Evolutionary conservation across 164 flowering plant genomes (phyloP).

Genomic region (Amborella trichopoda): DNA sequence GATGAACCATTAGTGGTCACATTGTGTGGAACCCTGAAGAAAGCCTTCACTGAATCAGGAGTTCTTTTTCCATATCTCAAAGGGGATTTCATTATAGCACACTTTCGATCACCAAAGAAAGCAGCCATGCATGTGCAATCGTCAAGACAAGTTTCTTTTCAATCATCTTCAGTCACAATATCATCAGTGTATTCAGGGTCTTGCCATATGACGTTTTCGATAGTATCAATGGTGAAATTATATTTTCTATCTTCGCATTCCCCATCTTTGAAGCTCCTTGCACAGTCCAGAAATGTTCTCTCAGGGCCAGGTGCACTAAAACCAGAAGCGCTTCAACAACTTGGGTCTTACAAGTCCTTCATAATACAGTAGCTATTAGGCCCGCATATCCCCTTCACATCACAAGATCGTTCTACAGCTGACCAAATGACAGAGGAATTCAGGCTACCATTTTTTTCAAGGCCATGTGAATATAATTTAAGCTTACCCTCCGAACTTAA

Average conservation of each 20-base stretch:
- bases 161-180: background rate
- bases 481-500: no score
- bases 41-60: constrained; percentile 1
- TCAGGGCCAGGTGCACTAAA: background rate
- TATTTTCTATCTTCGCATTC: background rate
- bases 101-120: background rate
- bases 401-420: background rate
- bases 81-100: constrained; percentile 15
- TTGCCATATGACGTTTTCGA: background rate
- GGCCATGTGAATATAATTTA: no score
- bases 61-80: constrained; percentile 9
- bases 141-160: constrained; percentile 9
- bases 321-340: background rate
- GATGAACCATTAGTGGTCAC: background rate
- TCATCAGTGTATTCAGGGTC: background rate
- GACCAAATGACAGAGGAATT: no score
- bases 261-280: background rate
- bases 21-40: constrained; percentile 9
- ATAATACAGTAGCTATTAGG: background rate
- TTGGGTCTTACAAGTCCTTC: background rate
- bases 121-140: constrained; percentile 15
- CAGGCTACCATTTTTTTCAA: no score
- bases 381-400: background rate
- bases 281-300: background rate
- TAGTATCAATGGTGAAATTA: background rate